These are phyloP conservation scores for Hypomyces perniciosus DNA, from an alignment of 2,329 filamentous ascomycete genomes.

Conservation along the genomic window DNA sequence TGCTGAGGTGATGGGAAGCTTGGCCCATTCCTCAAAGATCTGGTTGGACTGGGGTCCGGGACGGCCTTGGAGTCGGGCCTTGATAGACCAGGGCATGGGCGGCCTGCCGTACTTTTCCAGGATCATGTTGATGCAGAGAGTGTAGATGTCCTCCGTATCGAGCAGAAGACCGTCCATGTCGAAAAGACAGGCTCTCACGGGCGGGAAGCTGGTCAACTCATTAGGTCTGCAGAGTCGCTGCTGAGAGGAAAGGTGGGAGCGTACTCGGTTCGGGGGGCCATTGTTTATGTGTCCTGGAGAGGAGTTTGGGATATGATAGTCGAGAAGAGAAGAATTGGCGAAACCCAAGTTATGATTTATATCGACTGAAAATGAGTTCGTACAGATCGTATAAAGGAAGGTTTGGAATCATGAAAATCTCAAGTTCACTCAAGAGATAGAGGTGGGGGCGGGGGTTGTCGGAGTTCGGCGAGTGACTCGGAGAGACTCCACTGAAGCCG, in stretches of 20 bases:
- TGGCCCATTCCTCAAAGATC: slow-evolving; percentile 70
- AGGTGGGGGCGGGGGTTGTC: too few species aligned
- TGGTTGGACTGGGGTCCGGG: slow-evolving; percentile 47
- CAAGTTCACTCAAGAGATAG: too few species aligned
- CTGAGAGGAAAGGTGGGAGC: slow-evolving; percentile 15
- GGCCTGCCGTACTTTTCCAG: slow-evolving; percentile 70
- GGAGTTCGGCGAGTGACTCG: too few species aligned
- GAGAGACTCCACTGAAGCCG: too few species aligned
- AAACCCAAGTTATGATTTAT: not conserved
- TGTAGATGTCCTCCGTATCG: slow-evolving; percentile 88
- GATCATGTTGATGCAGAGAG: slow-evolving; percentile 72
- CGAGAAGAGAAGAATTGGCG: not conserved
- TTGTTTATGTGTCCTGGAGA: slow-evolving; percentile 17
- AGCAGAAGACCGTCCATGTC: slow-evolving; percentile 98
- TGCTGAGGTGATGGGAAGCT: slow-evolving; percentile 68
- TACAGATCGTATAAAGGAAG: not conserved
- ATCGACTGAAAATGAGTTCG: too few species aligned
- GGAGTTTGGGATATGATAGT: not conserved
- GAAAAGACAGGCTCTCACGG: slow-evolving; percentile 86
- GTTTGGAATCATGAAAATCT: not conserved
- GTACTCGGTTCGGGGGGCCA: slow-evolving; percentile 42
- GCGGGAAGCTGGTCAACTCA: slow-evolving; percentile 54
- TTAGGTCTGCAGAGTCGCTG: not conserved
- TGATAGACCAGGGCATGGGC: slow-evolving; percentile 83
- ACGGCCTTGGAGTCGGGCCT: slow-evolving; percentile 70